These are phyloP conservation scores for Aquilaria agallochum DNA, from an alignment of 441 rosid genomes.

Conservation along the genomic window DNA sequence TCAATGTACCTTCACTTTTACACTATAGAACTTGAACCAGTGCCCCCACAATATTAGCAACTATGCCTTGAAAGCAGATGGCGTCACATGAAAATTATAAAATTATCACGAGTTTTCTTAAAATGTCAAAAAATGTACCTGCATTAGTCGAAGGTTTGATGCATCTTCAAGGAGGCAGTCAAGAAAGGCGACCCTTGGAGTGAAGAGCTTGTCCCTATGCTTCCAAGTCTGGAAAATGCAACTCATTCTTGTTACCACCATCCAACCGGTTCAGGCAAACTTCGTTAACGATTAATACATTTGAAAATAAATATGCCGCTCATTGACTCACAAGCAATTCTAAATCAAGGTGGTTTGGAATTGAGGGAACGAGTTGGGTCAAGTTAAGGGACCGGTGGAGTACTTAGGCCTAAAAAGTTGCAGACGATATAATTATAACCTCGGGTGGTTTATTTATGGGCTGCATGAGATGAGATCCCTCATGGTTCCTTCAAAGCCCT, in stretches of 20 bases:
- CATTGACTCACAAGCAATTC: slow-evolving; percentile 5
- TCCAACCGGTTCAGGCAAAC: slow-evolving; percentile 27
- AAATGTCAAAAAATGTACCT: slow-evolving; percentile 31
- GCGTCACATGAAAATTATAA: too few relatives aligned
- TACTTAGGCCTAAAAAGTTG: too few relatives aligned
- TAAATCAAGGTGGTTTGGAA: too few relatives aligned
- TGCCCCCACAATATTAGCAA: slow-evolving; percentile 23
- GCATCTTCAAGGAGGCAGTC: slow-evolving; percentile 47
- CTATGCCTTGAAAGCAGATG: slow-evolving; percentile 42
- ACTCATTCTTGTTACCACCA: slow-evolving; percentile 49
- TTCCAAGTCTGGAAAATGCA: slow-evolving; percentile 77
- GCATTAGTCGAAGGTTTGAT: slow-evolving; percentile 43
- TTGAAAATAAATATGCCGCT: too few relatives aligned
- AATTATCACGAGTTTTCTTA: too few relatives aligned
- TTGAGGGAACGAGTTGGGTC: too few relatives aligned
- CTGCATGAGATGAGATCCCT: too few relatives aligned
- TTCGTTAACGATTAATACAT: too few relatives aligned
- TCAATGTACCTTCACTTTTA: slow-evolving; percentile 7
- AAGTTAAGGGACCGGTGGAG: too few relatives aligned
- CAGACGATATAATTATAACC: too few relatives aligned
- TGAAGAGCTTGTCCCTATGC: slow-evolving; percentile 70
- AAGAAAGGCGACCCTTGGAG: slow-evolving; percentile 54
- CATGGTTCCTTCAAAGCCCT: too few relatives aligned
- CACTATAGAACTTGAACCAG: slow-evolving; percentile 12
- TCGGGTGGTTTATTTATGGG: too few relatives aligned